Percentiles rank a stretch among this genome's conserved stretches.
These are phyloP conservation scores for Domatiomyces globalis DNA, from an alignment of 2,329 filamentous ascomycete genomes.

Conservation along the genomic window DNA sequence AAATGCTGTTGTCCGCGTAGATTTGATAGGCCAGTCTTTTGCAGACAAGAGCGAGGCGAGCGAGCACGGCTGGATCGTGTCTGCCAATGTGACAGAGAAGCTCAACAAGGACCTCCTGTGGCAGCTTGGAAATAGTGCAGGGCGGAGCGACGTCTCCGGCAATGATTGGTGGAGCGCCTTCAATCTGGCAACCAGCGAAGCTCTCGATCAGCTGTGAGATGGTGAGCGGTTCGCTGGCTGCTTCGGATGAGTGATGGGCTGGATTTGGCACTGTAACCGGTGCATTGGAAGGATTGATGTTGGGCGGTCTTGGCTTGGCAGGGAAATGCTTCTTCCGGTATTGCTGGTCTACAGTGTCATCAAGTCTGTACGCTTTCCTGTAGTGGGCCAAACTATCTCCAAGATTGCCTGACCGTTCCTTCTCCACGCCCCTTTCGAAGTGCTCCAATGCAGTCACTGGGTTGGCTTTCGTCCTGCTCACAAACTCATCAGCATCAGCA, in stretches of 20 bases:
- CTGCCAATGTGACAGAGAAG: conserved; percentile 63
- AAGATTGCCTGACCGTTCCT: conserved; percentile 68
- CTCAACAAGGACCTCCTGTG: conserved; percentile 71
- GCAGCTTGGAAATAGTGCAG: conserved; percentile 65
- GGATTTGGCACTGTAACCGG: conserved; percentile 38
- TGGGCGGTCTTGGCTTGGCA: conserved; percentile 37
- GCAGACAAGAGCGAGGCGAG: conserved; percentile 65
- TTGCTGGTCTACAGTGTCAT: conserved; percentile 64
- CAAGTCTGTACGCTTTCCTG: conserved; percentile 78
- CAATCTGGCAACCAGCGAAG: conserved; percentile 58
- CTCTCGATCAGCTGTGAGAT: conserved; percentile 58
- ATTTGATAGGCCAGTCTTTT: conserved; percentile 77
- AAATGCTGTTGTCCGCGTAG: conserved; percentile 69
- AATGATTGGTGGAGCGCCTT: conserved; percentile 50
- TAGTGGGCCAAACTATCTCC: conserved; percentile 83
- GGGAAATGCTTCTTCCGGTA: conserved; percentile 92
- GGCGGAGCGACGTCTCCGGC: conserved; percentile 58
- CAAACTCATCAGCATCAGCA: conserved; percentile 28
- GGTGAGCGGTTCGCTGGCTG: conserved; percentile 26
- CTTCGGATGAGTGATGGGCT: conserved; percentile 42
- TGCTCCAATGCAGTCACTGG: conserved; percentile 74
- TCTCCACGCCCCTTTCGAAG: conserved; percentile 82
- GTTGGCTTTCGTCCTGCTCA: conserved; percentile 27
- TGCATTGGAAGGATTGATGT: conserved; percentile 36
- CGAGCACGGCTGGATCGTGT: conserved; percentile 61